phyloP scores from a whole-genome alignment of 2,329 filamentous ascomycete genomes.

The Monosporascus cannonballus region DNA sequence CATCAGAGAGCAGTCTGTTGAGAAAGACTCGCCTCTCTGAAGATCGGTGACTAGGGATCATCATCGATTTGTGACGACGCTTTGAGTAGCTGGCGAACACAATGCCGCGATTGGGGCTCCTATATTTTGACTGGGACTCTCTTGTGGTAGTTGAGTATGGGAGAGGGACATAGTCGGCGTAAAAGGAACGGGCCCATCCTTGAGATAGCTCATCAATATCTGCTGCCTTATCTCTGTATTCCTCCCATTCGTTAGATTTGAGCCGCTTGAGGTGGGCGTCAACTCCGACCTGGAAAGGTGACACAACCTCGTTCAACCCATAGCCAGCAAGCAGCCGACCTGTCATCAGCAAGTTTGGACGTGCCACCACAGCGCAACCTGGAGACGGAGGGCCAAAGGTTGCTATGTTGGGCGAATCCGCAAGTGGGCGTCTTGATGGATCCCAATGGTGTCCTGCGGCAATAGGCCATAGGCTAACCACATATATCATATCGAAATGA shows the following conservation, averaged over 20 bases:
- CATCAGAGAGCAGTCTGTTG: constrained; percentile 40
- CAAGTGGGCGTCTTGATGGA: constrained; percentile 11
- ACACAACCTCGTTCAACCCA: constrained; percentile 43
- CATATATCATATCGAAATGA: constrained; percentile 52
- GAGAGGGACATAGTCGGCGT: constrained; percentile 31
- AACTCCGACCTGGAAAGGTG: constrained; percentile 46
- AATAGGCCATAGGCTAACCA: constrained; percentile 52
- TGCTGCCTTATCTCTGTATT: constrained; percentile 41
- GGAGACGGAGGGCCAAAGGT: background rate
- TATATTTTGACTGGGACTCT: constrained; percentile 2
- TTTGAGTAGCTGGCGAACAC: constrained; percentile 52
- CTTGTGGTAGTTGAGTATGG: constrained; percentile 15
- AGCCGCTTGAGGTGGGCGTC: constrained; percentile 46
- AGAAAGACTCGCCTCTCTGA: constrained; percentile 31
- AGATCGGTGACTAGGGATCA: constrained; percentile 28
- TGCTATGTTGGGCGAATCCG: background rate
- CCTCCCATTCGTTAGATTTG: constrained; percentile 44
- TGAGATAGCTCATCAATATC: constrained; percentile 39
- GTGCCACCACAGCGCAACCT: constrained; percentile 5
- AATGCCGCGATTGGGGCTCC: constrained; percentile 42
- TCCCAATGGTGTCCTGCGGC: constrained; percentile 7
- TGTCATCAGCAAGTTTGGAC: constrained; percentile 26
- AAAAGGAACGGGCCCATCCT: constrained; percentile 49
- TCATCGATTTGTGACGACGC: constrained; percentile 32
- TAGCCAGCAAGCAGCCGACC: constrained; percentile 50